These are phyloP conservation scores for Candida xiaguanensis DNA, from an alignment of 805 yeast species.

Conservation along the genomic window DNA sequence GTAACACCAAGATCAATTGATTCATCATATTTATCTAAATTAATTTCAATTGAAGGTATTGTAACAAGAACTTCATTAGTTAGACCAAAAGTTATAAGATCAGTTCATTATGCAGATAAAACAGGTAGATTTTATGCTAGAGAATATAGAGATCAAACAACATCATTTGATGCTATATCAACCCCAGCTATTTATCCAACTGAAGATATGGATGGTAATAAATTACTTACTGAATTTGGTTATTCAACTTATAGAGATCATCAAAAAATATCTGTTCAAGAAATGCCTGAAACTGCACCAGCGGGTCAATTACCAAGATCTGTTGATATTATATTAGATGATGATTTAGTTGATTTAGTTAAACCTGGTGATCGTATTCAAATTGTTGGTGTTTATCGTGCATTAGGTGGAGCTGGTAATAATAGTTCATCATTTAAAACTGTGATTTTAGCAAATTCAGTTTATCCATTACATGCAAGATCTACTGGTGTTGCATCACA, in stretches of 20 bases:
- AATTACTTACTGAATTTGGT: slow-evolving; percentile 87
- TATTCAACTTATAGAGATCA: slow-evolving; percentile 90
- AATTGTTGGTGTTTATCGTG: slow-evolving; percentile 88
- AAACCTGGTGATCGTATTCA: slow-evolving; percentile 97
- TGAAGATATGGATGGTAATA: slow-evolving; percentile 88
- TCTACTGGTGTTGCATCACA: slow-evolving; percentile 78
- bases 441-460: slow-evolving; percentile 82
- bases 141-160: slow-evolving; percentile 89
- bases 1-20: slow-evolving; percentile 85
- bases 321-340: slow-evolving; percentile 88
- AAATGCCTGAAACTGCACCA: slow-evolving; percentile 97
- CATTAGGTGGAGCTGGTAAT: slow-evolving; percentile 70
- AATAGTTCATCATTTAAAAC: slow-evolving; percentile 73
- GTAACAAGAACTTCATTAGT: slow-evolving; percentile 92
- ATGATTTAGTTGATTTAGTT: slow-evolving; percentile 85
- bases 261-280: slow-evolving; percentile 90
- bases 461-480: slow-evolving; percentile 83
- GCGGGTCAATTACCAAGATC: slow-evolving; percentile 97
- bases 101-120: slow-evolving; percentile 88
- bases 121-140: slow-evolving; percentile 84
- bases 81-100: slow-evolving; percentile 85
- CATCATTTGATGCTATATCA: slow-evolving; percentile 78
- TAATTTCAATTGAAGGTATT: slow-evolving; percentile 90
- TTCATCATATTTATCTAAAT: slow-evolving; percentile 69
- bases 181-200: slow-evolving; percentile 89